phyloP scores from a whole-genome alignment of 139 green algal species.

The Ulvella scutata region DNA sequence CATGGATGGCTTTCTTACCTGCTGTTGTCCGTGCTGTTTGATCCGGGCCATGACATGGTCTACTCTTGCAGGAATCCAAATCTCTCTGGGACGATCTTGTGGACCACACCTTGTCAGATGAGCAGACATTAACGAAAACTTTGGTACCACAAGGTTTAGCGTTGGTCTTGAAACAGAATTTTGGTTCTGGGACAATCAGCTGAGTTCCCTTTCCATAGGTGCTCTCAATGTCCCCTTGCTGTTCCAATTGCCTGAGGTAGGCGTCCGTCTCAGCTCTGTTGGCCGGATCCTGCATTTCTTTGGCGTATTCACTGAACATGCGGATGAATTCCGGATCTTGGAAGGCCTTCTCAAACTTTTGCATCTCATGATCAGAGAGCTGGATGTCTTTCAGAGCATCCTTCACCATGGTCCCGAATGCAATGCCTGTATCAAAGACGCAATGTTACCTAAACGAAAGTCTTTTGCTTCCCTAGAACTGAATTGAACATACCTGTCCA shows the following conservation, averaged over 20 bases:
- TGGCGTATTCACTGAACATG: conserved; percentile 54
- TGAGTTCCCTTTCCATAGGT: conserved; percentile 42
- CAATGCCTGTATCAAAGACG: too few species aligned
- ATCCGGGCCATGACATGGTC: neutral
- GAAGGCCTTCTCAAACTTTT: conserved; percentile 43
- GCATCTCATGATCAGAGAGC: conserved; percentile 23
- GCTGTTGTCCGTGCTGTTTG: neutral
- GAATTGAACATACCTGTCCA: too few species aligned
- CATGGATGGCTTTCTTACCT: conserved; percentile 10
- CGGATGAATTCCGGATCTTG: conserved; percentile 51
- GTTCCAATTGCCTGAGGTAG: conserved; percentile 50
- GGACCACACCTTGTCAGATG: conserved; percentile 28
- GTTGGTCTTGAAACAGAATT: conserved; percentile 37
- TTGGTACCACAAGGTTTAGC: conserved; percentile 3
- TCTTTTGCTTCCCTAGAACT: too few species aligned
- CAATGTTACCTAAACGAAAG: too few species aligned
- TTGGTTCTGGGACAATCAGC: conserved; percentile 28
- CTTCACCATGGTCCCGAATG: too few species aligned
- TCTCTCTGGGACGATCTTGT: too few species aligned
- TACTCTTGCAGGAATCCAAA: neutral
- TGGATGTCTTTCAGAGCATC: neutral
- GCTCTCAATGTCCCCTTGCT: conserved; percentile 26
- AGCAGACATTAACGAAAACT: conserved; percentile 55
- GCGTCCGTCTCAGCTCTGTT: conserved; percentile 38
- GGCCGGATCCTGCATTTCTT: conserved; percentile 49